phyloP scores from a whole-genome alignment of 306 rosid species.

The Vicia faba region DNA sequence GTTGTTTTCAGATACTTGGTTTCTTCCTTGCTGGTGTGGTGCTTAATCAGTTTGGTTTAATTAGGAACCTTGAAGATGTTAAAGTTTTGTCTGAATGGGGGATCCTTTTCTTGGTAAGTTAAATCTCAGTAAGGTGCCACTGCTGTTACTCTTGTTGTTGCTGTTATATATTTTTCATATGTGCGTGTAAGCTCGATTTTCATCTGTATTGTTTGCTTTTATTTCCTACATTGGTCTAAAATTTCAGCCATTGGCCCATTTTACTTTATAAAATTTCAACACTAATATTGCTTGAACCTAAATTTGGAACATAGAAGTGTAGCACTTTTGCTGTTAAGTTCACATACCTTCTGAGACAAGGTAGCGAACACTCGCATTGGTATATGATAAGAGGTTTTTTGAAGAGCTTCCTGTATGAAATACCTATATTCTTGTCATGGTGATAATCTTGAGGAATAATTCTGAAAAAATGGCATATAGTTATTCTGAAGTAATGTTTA shows the following conservation, averaged over 20 bases:
- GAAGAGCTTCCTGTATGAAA: slow-evolving; percentile 25
- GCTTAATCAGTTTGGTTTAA: slow-evolving; percentile 94
- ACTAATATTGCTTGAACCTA: slow-evolving; percentile 20
- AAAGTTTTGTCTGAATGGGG: slow-evolving; percentile 98
- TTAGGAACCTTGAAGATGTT: slow-evolving; percentile 90
- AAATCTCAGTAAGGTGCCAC: slow-evolving; percentile 30
- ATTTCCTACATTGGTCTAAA: slow-evolving; percentile 8
- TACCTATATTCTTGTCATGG: slow-evolving; percentile 9
- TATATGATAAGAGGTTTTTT: slow-evolving; percentile 26
- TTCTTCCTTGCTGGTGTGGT: slow-evolving; percentile 94
- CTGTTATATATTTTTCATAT: neutral
- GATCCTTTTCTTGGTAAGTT: slow-evolving; percentile 97
- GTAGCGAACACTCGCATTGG: neutral
- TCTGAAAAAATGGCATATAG: slow-evolving; percentile 13
- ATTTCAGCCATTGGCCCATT: slow-evolving; percentile 1
- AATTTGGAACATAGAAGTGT: slow-evolving; percentile 13
- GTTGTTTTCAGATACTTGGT: slow-evolving; percentile 86
- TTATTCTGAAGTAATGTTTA: slow-evolving; percentile 32
- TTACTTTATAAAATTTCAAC: slow-evolving; percentile 1
- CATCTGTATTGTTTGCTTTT: neutral
- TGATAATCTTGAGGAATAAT: slow-evolving; percentile 7
- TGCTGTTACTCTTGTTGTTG: slow-evolving; percentile 29
- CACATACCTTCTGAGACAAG: slow-evolving; percentile 14
- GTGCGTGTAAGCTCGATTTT: slow-evolving; percentile 5
- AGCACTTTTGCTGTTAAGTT: slow-evolving; percentile 24